Conservation (phyloP, 805 yeast species). For the Starmerella stigmatis region DNA sequence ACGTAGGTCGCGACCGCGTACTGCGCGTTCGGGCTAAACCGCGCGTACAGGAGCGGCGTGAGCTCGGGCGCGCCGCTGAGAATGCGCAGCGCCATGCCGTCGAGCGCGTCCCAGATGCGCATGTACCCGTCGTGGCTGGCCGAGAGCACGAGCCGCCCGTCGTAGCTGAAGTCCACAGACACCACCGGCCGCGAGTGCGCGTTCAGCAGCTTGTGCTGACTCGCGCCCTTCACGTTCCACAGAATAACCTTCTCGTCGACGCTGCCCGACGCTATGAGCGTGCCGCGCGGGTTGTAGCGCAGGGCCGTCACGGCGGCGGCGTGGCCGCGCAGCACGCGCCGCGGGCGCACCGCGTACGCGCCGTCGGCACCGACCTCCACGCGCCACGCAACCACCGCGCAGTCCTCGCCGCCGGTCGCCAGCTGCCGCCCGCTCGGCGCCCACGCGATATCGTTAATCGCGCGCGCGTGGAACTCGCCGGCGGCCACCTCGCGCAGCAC, state of each 20-base stretch:
- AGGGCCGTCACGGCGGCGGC: conserved; percentile 74
- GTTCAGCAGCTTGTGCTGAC: conserved; percentile 63
- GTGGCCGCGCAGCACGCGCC: conserved; percentile 54
- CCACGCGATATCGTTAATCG: conserved; percentile 69
- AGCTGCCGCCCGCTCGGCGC: conserved; percentile 61
- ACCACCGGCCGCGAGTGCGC: conserved; percentile 91
- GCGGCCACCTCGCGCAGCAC: neutral
- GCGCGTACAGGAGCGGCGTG: conserved; percentile 59
- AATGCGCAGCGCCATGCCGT: conserved; percentile 46
- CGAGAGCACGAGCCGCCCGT: conserved; percentile 71
- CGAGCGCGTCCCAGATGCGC: conserved; percentile 63
- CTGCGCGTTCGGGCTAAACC: conserved; percentile 69
- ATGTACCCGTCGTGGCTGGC: conserved; percentile 88
- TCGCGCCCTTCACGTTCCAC: conserved; percentile 74
- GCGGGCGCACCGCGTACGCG: conserved; percentile 31
- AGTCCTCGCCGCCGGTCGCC: conserved; percentile 82
- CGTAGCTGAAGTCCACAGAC: conserved; percentile 60
- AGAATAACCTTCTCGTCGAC: conserved; percentile 84
- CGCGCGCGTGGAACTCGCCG: conserved; percentile 49
- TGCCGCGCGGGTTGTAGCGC: conserved; percentile 62
- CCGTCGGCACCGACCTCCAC: conserved; percentile 23
- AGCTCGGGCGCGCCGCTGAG: conserved; percentile 48
- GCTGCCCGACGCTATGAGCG: conserved; percentile 67
- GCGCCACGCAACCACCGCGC: conserved; percentile 66
- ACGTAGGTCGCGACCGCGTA: conserved; percentile 66